Percentiles rank a stretch among this genome's conserved stretches.
Conservation (phyloP, 1,284 basidiomycete species). For the Austroboletus novae-zelandiae region DNA sequence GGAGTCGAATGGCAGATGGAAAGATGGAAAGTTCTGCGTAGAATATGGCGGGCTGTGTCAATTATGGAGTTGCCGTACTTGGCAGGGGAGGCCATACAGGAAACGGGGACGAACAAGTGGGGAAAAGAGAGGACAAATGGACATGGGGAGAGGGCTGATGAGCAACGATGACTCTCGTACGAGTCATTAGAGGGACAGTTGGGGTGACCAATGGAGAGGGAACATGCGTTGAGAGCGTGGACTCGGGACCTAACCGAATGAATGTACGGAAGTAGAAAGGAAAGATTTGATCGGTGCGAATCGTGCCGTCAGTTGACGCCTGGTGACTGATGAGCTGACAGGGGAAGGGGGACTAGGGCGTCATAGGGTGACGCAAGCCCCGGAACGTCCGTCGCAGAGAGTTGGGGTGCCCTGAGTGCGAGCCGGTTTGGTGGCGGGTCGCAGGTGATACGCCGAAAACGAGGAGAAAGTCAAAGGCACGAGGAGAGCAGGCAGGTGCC, state of each 20-base stretch:
- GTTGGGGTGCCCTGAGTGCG: neutral
- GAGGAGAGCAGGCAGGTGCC: neutral
- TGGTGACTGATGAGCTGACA: neutral
- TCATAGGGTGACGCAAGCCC: constrained; percentile 6
- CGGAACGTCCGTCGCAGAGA: neutral
- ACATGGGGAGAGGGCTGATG: neutral
- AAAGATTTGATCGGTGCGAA: constrained; percentile 8
- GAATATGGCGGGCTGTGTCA: constrained; percentile 23
- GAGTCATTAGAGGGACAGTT: neutral
- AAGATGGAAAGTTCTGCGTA: constrained; percentile 26
- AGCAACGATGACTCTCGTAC: constrained; percentile 1
- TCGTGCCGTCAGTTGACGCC: neutral
- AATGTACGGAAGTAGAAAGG: neutral
- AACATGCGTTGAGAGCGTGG: constrained; percentile 21
- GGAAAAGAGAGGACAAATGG: neutral
- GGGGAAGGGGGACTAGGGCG: neutral
- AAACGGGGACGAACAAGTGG: neutral
- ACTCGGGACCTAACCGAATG: constrained; percentile 4
- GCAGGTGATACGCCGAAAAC: too few species aligned
- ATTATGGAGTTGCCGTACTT: constrained; percentile 20
- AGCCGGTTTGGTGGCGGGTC: neutral
- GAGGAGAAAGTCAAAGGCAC: constrained; percentile 8
- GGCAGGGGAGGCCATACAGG: constrained; percentile 2
- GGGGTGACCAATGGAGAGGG: constrained; percentile 6
- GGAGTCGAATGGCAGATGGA: neutral